Base-by-base conservation (phyloP, 495 filamentous ascomycete genomes). In the Hypoxylon cercidicola region DNA sequence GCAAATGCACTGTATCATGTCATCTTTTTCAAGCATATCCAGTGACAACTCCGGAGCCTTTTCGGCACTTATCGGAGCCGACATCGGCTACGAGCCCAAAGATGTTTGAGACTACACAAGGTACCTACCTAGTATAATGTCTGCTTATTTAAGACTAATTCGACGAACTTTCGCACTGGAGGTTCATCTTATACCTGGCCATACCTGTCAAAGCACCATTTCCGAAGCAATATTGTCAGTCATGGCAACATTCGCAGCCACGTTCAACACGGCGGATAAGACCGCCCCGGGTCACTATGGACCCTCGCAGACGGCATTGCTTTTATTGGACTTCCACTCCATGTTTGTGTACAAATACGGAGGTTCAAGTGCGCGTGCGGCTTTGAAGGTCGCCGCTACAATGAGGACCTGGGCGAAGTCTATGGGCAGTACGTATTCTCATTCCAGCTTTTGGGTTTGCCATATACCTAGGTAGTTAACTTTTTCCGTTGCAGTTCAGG, bases 291-390 rank as follows among this genome's bases (percentile, higher is more conserved):
- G 50, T 16, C 34, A 53, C 55, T 76, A 76, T 46, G 49, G 41
- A 13, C 63, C 72, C 9, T 62, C 52, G 3, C 72, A 76, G 43
- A 77, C 75, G 2, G 75, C 75, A 3, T 51, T 77, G 3, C 64
- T 77, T 28, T 66, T 77, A 0, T 52, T 76, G 0, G 75, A 77
- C 59, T 77, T 71, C 50, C 74, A 77, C 60, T 35, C 59, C 49
- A 41, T 72, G 34, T 68, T 71, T 30, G 59, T 74, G 25, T 9
- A 52, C 15, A 23, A 47, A 28, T 35, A n/a, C 21, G 68, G 59
- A 28, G 55, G 34, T 6, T n/a, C 30, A 12, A 9, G 7, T 2
- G 72, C 58, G 13, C 34, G 19, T n/a, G 48, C 65, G 10, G 68
- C 69, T 25, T 10, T 74, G 20, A 20, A 51, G 8, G 51, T 55